Evolutionary conservation across 352 stramenopile genomes (phyloP).

Genomic region (Pythium monospermum): DNA sequence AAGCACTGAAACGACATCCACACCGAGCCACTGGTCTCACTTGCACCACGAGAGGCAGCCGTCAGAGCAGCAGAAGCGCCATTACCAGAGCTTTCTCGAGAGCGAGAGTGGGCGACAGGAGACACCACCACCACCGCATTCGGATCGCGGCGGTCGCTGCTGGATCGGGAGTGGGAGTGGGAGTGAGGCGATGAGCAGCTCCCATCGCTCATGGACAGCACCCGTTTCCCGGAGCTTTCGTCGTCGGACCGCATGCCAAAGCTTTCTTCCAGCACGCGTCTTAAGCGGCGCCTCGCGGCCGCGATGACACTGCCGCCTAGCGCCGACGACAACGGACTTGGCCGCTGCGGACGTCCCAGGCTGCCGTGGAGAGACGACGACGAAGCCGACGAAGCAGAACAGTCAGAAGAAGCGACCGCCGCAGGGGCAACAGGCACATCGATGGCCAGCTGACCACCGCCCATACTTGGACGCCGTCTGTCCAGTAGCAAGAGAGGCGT

Average conservation of each 20-base stretch:
- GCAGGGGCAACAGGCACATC: no score
- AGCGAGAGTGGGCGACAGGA: background rate
- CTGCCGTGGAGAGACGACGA: background rate
- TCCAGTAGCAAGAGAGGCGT: conserved; percentile 46
- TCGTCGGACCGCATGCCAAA: conserved; percentile 23
- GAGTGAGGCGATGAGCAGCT: conserved; percentile 9
- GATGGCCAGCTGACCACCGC: no score
- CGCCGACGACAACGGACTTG: conserved; percentile 58
- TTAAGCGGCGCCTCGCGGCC: conserved; percentile 33
- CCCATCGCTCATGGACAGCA: background rate
- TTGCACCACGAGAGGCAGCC: background rate
- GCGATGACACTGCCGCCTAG: conserved; percentile 51
- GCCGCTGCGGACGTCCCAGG: conserved; percentile 20
- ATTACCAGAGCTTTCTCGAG: conserved; percentile 13
- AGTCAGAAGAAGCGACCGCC: no score
- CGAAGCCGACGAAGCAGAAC: no score
- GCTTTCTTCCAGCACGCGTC: conserved; percentile 28
- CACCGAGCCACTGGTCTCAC: conserved; percentile 17
- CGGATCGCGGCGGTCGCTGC: conserved; percentile 15
- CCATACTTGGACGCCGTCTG: no score
- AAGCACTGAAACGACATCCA: conserved; percentile 87
- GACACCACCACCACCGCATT: background rate
- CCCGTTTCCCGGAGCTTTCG: conserved; percentile 8
- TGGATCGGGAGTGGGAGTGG: conserved; percentile 8
- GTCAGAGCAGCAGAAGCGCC: background rate